Evolutionary conservation across 768 basidiomycete species (phyloP).

Genomic region (Lyophyllum shimeji): DNA sequence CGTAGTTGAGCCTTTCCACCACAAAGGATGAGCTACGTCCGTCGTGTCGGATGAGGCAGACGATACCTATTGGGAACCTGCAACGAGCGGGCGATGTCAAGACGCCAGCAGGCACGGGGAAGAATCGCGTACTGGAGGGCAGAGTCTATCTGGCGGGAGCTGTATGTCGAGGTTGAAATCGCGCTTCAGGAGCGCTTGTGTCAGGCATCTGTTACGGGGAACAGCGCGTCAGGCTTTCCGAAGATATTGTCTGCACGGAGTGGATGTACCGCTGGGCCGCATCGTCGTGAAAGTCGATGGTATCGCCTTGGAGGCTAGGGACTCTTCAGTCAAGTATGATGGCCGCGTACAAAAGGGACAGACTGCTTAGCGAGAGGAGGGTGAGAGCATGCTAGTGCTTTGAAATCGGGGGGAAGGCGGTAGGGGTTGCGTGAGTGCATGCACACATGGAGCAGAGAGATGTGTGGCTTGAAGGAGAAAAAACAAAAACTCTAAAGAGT

Average conservation of each 20-base stretch:
- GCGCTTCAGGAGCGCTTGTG: constrained; percentile 70
- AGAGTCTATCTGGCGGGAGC: constrained; percentile 72
- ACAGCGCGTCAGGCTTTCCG: background rate
- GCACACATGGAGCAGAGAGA: background rate
- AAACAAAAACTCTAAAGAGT: background rate
- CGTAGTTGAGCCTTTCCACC: constrained; percentile 71
- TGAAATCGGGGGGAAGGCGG: constrained; percentile 51
- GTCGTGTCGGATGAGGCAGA: background rate
- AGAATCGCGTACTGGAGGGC: constrained; percentile 73
- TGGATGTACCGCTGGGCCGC: constrained; percentile 59
- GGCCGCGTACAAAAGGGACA: background rate
- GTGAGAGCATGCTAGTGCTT: constrained; percentile 52
- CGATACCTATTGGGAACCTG: constrained; percentile 73
- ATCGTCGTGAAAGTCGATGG: constrained; percentile 78
- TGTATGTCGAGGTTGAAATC: constrained; percentile 68
- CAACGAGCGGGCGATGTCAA: background rate
- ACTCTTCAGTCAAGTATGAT: background rate
- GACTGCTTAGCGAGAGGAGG: constrained; percentile 34
- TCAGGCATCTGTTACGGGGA: constrained; percentile 56
- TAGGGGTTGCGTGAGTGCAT: constrained; percentile 48
- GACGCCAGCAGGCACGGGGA: background rate
- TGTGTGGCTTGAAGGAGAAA: background rate
- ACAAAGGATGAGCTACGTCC: background rate
- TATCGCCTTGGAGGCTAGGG: constrained; percentile 24
- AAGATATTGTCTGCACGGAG: background rate